Evolutionary conservation across 225 moss, liverwort and hornwort genomes (phyloP).

Genomic region (Physcomitrium patens): DNA sequence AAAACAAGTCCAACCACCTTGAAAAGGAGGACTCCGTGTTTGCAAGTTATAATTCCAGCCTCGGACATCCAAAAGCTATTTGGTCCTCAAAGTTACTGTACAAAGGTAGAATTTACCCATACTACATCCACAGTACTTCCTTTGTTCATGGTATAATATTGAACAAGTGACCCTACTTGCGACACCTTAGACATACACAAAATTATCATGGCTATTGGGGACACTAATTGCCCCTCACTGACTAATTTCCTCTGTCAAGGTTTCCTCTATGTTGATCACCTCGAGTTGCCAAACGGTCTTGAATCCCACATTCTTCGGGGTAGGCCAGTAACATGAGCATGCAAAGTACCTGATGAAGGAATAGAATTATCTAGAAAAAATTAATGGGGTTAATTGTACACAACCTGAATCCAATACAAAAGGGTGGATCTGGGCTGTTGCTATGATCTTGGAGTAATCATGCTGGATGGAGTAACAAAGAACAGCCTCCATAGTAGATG

Average conservation of each 20-base stretch:
- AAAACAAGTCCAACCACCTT: slow-evolving; percentile 26
- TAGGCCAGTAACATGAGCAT: slow-evolving; percentile 26
- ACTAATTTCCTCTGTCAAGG: slow-evolving; percentile 46
- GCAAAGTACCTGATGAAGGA: slow-evolving; percentile 18
- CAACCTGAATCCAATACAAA: slow-evolving; percentile 27
- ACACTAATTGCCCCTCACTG: slow-evolving; percentile 33
- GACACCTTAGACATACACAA: slow-evolving; percentile 32
- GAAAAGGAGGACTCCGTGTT: slow-evolving; percentile 21
- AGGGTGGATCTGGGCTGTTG: slow-evolving; percentile 24
- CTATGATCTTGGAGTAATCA: slow-evolving; percentile 32
- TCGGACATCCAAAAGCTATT: slow-evolving; percentile 33
- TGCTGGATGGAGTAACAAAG: slow-evolving; percentile 30
- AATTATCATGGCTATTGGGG: slow-evolving; percentile 28
- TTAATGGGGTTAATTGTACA: slow-evolving; percentile 27
- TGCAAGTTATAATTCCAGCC: slow-evolving; percentile 28
- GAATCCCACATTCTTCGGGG: slow-evolving; percentile 31
- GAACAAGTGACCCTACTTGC: slow-evolving; percentile 34
- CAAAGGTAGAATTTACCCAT: slow-evolving; percentile 48
- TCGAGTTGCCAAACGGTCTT: slow-evolving; percentile 28
- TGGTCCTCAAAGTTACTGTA: slow-evolving; percentile 49
- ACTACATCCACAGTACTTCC: slow-evolving; percentile 37
- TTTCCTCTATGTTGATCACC: slow-evolving; percentile 37
- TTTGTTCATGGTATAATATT: slow-evolving; percentile 37
- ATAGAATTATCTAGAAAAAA: slow-evolving; percentile 24
- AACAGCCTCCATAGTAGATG: slow-evolving; percentile 25